Evolutionary conservation across 495 filamentous ascomycete genomes (phyloP).

Genomic region (Polyplosphaeria fusca): DNA sequence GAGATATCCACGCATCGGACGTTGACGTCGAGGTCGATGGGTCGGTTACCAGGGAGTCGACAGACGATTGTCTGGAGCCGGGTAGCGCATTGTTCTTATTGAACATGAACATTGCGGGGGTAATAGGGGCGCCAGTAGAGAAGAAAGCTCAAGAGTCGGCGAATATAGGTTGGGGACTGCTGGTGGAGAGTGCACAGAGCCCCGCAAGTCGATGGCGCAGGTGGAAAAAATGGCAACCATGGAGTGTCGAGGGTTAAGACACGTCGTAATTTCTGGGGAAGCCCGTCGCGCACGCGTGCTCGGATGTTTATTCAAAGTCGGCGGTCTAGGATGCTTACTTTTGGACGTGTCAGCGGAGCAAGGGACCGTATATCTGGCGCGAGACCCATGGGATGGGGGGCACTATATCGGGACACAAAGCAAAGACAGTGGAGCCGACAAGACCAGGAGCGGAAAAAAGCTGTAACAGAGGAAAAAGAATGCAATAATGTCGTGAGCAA

Average conservation of each 20-base stretch:
- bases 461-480: conserved; percentile 17
- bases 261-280: conserved; percentile 27
- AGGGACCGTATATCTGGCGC: conserved; percentile 21
- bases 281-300: conserved; percentile 26
- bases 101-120: conserved; percentile 30
- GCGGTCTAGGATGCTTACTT: conserved; percentile 16
- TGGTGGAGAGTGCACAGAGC: conserved; percentile 21
- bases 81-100: conserved; percentile 30
- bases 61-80: conserved; percentile 27
- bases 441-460: conserved; percentile 18
- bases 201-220: conserved; percentile 21
- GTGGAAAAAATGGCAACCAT: conserved; percentile 24
- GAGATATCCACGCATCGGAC: conserved; percentile 26
- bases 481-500: conserved; percentile 18
- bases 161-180: conserved; percentile 24
- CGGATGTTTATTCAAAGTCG: conserved; percentile 14
- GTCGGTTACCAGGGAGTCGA: conserved; percentile 28
- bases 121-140: conserved; percentile 8
- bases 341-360: conserved; percentile 24
- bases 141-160: conserved; percentile 4
- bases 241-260: conserved; percentile 25
- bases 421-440: conserved; percentile 6
- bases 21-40: conserved; percentile 23
- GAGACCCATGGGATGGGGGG: conserved; percentile 10
- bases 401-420: conserved; percentile 6